Evolutionary conservation across 176 grass and related monocot genomes (phyloP).

Genomic region (Echinochloa phyllopogon): DNA sequence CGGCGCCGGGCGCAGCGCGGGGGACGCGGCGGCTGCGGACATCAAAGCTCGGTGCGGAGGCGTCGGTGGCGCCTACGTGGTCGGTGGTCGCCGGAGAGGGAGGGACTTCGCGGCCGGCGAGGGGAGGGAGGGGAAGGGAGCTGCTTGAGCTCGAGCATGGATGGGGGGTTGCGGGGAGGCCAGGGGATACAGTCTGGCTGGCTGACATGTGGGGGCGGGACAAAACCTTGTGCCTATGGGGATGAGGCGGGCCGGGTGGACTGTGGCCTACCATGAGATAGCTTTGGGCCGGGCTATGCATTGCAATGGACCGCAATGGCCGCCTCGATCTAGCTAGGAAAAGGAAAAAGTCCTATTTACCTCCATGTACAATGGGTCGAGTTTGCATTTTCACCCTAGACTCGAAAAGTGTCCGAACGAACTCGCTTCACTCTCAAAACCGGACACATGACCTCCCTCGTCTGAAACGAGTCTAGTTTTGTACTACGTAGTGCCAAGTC

Average conservation of each 20-base stretch:
- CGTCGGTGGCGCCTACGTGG: constrained; percentile 2
- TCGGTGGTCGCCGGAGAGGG: constrained; percentile 20
- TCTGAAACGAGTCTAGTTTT: too few species aligned
- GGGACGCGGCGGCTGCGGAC: constrained; percentile 3
- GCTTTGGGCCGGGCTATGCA: background rate
- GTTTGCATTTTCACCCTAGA: too few species aligned
- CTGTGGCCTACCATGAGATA: background rate
- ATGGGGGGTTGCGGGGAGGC: too few species aligned
- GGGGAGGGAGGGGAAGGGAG: background rate
- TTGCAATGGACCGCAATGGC: background rate
- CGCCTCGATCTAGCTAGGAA: too few species aligned
- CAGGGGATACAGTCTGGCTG: constrained; percentile 20
- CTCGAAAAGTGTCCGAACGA: too few species aligned
- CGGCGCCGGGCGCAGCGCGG: constrained; percentile 39
- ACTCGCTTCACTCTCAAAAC: too few species aligned
- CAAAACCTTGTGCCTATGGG: background rate
- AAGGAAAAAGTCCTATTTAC: too few species aligned
- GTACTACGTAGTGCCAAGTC: too few species aligned
- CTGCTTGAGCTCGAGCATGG: background rate
- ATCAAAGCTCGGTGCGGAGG: background rate
- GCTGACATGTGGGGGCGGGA: constrained; percentile 26
- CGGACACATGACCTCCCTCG: too few species aligned
- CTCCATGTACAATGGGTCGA: too few species aligned
- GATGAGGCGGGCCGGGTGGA: background rate
- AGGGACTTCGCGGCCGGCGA: constrained; percentile 16